Percentiles rank a stretch among this genome's conserved stretches.
phyloP scores from a whole-genome alignment of 305 asterid genomes.

The Coffea humblotiana region DNA sequence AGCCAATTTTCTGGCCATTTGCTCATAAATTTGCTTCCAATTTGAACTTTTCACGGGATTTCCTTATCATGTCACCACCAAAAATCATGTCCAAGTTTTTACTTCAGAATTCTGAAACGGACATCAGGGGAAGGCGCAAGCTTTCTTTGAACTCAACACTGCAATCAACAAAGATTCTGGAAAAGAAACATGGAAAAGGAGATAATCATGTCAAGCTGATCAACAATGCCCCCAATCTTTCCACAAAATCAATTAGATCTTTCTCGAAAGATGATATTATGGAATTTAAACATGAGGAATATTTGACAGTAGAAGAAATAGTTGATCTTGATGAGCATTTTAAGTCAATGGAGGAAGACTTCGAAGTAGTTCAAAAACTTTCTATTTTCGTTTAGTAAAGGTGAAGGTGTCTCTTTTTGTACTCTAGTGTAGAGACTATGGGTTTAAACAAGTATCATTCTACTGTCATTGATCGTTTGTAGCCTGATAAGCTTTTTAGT shows the following conservation, averaged over 20 bases:
- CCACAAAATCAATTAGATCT: neutral
- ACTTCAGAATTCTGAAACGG: neutral
- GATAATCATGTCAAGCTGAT: neutral
- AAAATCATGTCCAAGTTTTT: neutral
- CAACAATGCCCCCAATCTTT: neutral
- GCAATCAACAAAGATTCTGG: neutral
- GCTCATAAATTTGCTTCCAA: conserved; percentile 4
- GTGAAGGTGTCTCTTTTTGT: no score
- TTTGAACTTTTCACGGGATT: conserved; percentile 12
- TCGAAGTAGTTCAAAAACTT: neutral
- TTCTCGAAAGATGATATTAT: neutral
- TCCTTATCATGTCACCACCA: conserved; percentile 14
- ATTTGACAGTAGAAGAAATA: neutral
- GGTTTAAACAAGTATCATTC: no score
- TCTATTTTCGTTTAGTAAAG: no score
- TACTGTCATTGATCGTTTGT: no score
- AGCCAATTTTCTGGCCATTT: conserved; percentile 26
- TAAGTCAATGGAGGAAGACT: neutral
- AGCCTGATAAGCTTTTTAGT: no score
- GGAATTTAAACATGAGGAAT: neutral
- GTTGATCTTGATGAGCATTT: neutral
- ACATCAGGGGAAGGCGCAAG: neutral
- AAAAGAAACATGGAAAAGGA: neutral
- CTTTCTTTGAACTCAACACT: neutral
- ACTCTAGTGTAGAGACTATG: no score